Conservation (phyloP, 495 filamentous ascomycete species). For the Penicillium salamii region DNA sequence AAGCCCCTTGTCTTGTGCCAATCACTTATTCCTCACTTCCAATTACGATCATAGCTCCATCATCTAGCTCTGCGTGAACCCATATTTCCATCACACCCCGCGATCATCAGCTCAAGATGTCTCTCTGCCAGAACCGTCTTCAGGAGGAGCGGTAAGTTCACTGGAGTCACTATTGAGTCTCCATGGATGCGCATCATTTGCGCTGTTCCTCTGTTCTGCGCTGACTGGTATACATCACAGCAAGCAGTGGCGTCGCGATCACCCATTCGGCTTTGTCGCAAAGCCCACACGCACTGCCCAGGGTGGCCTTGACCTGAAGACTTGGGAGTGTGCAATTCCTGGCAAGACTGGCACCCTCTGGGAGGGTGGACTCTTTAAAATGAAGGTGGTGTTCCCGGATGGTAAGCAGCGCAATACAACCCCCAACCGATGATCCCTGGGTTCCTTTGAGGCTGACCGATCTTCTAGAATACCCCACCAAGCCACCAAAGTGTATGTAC, state of each 20-base stretch:
- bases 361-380: slow-evolving; percentile 94
- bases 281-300: slow-evolving; percentile 75
- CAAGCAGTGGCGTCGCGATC: slow-evolving; percentile 94
- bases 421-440: slow-evolving; percentile 7
- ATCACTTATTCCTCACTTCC: too few relatives aligned
- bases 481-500: slow-evolving; percentile 91
- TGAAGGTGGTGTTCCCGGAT: slow-evolving; percentile 90
- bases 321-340: slow-evolving; percentile 94
- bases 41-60: neutral
- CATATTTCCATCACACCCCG: neutral
- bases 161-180: neutral
- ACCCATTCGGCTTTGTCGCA: slow-evolving; percentile 97
- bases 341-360: slow-evolving; percentile 95
- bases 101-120: slow-evolving; percentile 53
- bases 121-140: slow-evolving; percentile 82
- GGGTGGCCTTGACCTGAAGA: slow-evolving; percentile 86
- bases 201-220: neutral
- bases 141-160: slow-evolving; percentile 79
- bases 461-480: slow-evolving; percentile 89
- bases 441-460: slow-evolving; percentile 11
- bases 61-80: slow-evolving; percentile 1
- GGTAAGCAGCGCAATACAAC: slow-evolving; percentile 55
- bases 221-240: slow-evolving; percentile 43
- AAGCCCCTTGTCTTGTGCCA: neutral
- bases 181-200: slow-evolving; percentile 1